Percentiles rank a stretch among this genome's conserved stretches.
Evolutionary conservation across 192 early-diverging fungal genomes (phyloP).

Genomic region (Phlyctochytrium arcticum): DNA sequence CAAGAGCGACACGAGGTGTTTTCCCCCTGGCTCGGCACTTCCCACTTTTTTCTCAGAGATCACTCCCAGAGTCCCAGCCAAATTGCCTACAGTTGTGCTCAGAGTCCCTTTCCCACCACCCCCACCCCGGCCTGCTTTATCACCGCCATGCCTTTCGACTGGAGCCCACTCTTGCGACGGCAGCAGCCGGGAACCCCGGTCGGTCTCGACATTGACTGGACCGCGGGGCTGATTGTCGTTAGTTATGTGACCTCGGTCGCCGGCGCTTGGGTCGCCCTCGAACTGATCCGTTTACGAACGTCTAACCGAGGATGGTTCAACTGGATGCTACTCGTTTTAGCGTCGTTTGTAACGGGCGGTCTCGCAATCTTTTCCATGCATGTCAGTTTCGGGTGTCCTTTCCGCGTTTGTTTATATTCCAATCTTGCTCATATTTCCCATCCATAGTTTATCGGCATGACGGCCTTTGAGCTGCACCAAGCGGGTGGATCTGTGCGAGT

Average conservation of each 20-base stretch:
- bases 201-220: slow-evolving; percentile 5
- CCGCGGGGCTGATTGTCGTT: not conserved
- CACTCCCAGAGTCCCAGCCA: no score
- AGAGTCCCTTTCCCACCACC: no score
- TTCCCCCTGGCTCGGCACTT: no score
- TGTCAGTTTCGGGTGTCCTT: not conserved
- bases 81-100: no score
- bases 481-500: not conserved
- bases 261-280: slow-evolving; percentile 18
- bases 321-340: slow-evolving; percentile 14
- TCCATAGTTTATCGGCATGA: slow-evolving; percentile 15
- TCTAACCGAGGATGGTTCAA: slow-evolving; percentile 8
- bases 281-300: slow-evolving; percentile 11
- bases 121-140: no score
- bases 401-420: not conserved
- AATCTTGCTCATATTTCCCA: not conserved
- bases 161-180: no score
- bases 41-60: no score
- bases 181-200: no score
- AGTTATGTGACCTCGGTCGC: slow-evolving; percentile 13
- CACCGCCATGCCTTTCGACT: no score
- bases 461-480: slow-evolving; percentile 9
- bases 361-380: slow-evolving; percentile 22
- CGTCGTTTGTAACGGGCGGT: slow-evolving; percentile 6
- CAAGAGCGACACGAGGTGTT: no score